Base-by-base conservation (phyloP, 1,284 basidiomycete genomes). In the Irpex lacteus region DNA sequence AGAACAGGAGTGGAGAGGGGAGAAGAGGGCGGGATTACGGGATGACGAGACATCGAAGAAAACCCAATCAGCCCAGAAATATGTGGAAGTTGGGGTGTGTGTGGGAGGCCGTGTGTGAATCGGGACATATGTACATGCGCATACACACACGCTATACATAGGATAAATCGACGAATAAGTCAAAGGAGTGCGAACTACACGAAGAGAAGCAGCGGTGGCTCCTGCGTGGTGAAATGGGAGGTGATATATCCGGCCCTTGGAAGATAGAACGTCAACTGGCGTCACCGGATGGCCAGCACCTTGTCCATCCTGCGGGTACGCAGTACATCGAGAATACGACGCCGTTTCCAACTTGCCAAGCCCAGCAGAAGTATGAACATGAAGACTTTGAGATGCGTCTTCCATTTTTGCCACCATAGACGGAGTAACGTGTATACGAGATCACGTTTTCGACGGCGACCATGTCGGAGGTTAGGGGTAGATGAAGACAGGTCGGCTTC, bases 331-430 rank as follows among this genome's bases (percentile, higher is more conserved):
- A 7, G 9, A 11, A 56, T 15, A 2, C 54, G 54, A 13, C 54
- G 21, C 11, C 54, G 54, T 18, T 56, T 56, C 67, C 60, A 59
- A 38, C 13, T 32, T 19, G 54, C 57, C 38, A 71, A 55, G 58
- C 66, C 62, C 53, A 70, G 13, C 58, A 64, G 55, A 21, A 66
- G 49, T 18, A 69, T 54, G 75, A 63, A 60, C 69, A 76, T 60
- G 3, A 54, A 55, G 7, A 77, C 63, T 11, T 76, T 73, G 61
- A 85, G 74, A 63, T 77, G 78, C 47, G 72, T 74, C 52, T 78
- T 75, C 89, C 89, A 90, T 32, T 83, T 81, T 66, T 79, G 74
- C 90, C 90, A 91, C 73, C 86, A 87, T 7, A 94, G 79, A 47
- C 82, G 74, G 1, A 80, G 78, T 19, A 94, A 81, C 0, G 90